Base-by-base conservation (phyloP, 169 alveolate genomes). In the Cryptosporidium sp. region DNA sequence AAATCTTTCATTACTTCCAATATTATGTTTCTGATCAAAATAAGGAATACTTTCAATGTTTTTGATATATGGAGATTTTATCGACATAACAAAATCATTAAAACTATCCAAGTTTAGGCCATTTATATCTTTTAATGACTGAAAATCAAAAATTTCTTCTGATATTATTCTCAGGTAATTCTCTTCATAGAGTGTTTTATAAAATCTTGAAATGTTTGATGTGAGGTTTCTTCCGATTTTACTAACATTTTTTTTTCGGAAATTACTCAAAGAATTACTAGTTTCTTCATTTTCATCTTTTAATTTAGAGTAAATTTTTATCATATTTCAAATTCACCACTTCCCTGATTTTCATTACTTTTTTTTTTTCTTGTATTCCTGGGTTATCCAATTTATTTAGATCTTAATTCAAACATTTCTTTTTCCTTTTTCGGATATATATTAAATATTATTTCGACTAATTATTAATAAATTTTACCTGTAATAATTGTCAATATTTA, bases 1-100 rank as follows among this genome's bases (percentile, higher is more conserved):
- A 42, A 37, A 45, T 29, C 89, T 61, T 44, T 80, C 89, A 29
- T 35, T 42, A 8, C 21, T 56, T 60, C 89, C 89, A 80, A 80
- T 37, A 8, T 21, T 44, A 37, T 80, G 67, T 14, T 39, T 62
- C 35, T 44, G 62, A n/a, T 73, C 86, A 39, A 35, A 60, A 37
- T 37, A 60, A 21, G 65, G 26, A 6, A 35, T 39, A 29, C n/a
- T 26, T 35, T 37, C 72, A 65, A 33, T 37, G 67, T 1, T 56
- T 26, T 23, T n/a, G 31, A 2, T 56, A 21, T 56, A 56, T 35
- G 72, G 72, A 33, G 72, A 33, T n/a, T 65, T 31, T n/a, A 65
- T 21, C 29, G 72, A 65, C 2, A 65, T 65, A 31, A 65, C 72
- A 37, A 65, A 65, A 3, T 65, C 72, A 65, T 65, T 65, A 65